Conservation (phyloP, 306 rosid genomes). For the Dalbergia oliveri region DNA sequence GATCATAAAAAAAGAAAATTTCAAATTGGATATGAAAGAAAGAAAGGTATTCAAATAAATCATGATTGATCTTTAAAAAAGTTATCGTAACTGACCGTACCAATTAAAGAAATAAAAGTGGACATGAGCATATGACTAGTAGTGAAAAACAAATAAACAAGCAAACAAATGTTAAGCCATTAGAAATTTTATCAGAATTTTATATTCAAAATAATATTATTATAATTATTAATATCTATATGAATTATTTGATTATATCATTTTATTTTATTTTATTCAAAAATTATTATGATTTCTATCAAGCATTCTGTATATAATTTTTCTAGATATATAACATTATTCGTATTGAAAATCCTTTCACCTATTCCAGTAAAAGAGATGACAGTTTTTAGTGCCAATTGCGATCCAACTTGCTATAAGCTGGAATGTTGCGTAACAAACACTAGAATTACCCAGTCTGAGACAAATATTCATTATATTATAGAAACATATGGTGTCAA, state of each 20-base stretch:
- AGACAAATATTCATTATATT: conserved; percentile 16
- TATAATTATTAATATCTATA: too few species aligned
- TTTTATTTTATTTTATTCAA: too few species aligned
- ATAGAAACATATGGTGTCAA: conserved; percentile 3
- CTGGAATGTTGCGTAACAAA: neutral
- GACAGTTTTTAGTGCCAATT: neutral
- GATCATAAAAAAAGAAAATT: too few species aligned
- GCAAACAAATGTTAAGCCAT: too few species aligned
- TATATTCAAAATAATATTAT: too few species aligned
- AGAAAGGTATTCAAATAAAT: neutral
- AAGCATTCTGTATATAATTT: too few species aligned
- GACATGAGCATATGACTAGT: neutral
- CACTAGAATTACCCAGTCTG: neutral
- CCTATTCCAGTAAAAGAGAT: neutral
- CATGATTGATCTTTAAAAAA: neutral
- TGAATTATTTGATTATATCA: too few species aligned
- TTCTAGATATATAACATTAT: too few species aligned
- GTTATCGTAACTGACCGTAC: neutral
- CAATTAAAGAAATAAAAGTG: neutral
- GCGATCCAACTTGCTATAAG: neutral
- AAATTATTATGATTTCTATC: too few species aligned
- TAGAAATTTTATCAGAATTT: too few species aligned
- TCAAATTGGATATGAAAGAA: neutral
- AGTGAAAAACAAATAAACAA: too few species aligned
- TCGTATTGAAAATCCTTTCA: neutral